phyloP scores from a whole-genome alignment of 1,284 basidiomycete genomes.

The Tylopilus orsonianus region DNA sequence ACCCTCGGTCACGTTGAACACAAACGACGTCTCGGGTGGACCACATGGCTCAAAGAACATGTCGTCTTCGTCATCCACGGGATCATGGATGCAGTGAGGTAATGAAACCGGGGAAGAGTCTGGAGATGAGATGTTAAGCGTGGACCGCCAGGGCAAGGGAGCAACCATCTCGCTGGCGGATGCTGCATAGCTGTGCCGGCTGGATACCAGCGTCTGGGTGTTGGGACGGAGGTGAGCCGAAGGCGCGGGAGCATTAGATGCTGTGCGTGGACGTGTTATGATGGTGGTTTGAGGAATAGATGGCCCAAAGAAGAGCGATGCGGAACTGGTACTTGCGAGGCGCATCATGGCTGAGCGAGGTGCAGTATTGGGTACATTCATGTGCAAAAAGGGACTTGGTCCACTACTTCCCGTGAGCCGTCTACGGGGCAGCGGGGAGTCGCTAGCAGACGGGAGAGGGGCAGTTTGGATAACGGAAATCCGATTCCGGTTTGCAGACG shows the following conservation, averaged over 20 bases:
- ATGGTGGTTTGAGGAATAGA: slow-evolving; percentile 43
- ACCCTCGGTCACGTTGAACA: slow-evolving; percentile 51
- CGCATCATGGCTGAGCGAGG: slow-evolving; percentile 36
- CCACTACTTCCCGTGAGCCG: slow-evolving; percentile 40
- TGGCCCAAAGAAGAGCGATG: slow-evolving; percentile 73
- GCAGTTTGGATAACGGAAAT: slow-evolving; percentile 7
- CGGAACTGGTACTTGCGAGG: slow-evolving; percentile 51
- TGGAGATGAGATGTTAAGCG: slow-evolving; percentile 43
- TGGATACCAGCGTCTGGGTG: slow-evolving; percentile 37
- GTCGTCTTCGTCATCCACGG: slow-evolving; percentile 51
- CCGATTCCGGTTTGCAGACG: slow-evolving; percentile 29
- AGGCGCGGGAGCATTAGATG: slow-evolving; percentile 19
- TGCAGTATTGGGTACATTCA: slow-evolving; percentile 22
- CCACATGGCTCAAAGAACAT: slow-evolving; percentile 52
- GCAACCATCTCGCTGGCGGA: slow-evolving; percentile 20
- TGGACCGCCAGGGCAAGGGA: slow-evolving; percentile 45
- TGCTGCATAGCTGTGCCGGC: slow-evolving; percentile 64
- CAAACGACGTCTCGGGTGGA: slow-evolving; percentile 49
- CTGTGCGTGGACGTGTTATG: slow-evolving; percentile 24
- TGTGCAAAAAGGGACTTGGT: slow-evolving; percentile 21
- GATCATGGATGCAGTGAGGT: slow-evolving; percentile 25
- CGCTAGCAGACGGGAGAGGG: slow-evolving; percentile 35
- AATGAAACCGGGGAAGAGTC: slow-evolving; percentile 46
- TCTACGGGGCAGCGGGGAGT: slow-evolving; percentile 50
- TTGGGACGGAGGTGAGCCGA: slow-evolving; percentile 6